Base-by-base conservation (phyloP, 371 early-diverging fungal genomes). In the Ecytonucleospora hepatopenaei region DNA sequence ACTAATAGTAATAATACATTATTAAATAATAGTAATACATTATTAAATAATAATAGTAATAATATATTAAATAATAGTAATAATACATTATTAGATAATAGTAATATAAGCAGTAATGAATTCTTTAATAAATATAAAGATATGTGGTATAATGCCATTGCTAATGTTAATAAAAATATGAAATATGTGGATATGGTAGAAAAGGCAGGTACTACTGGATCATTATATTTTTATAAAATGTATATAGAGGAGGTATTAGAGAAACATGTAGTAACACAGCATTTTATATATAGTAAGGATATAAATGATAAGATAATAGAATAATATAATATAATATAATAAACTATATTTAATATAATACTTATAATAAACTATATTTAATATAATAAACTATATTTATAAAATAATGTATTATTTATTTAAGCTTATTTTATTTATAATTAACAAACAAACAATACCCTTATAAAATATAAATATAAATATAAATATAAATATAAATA, bases 261-360 rank as follows among this genome's bases (percentile, higher is more conserved):
- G 28, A 94, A 92, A 78, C 74, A 91, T 27, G 96, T 95, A 0
- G 92, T 97, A 49, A 91, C 95, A 85, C 97, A 97, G 78, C 97
- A 96, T 74, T 90, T 95, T 73, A 83, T 89, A 77, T 94, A 94
- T 84, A 94, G 95, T 2, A 57, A 72, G 16, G 71, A 82, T 24
- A 62, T 86, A 51, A 75, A 72, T 1, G 35, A 55, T 1, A 19
- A 68, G 24, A 32, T 15, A n/a, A 40, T 40, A 12, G 40, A 40
- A 12, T 40, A 40, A 12, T 40, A 12, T 8, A 12, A 12, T 40
- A 40, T 40, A 40, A 40, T 40, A n/a, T 40, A 12, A 8, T 40
- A n/a, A 8, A 8, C n/a, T 40, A n/a, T 40, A 12, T 40, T n/a
- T 40, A 40, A 40, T n/a, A n/a, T n/a, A n/a, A n/a, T n/a, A n/a